Evolutionary conservation across 106 monocot species (phyloP), one percentile per base, ranked within the genome.

Genomic region (Posidonia australis): DNA sequence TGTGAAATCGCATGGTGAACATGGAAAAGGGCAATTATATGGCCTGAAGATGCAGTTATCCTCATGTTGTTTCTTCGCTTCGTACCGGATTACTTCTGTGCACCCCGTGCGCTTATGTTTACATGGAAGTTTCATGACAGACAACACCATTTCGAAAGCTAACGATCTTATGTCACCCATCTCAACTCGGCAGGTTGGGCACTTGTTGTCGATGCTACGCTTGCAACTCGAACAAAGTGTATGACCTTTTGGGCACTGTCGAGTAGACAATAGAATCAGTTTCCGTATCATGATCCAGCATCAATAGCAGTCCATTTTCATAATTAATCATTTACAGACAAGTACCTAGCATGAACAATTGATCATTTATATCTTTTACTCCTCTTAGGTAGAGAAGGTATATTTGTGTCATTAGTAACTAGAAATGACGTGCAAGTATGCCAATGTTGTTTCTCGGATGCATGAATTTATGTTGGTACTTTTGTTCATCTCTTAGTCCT

Each of bases 221-320:
- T 60, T 60, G 59, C 59, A 60, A 14, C 17, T 32, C 10, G 59
- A 60, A 22, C 59, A 60, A 19, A 60, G 5, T 60, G 3, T 59
- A 28, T 60, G 59, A 16, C 59, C 59, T 0, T 30, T 28, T 60
- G 59, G n/a, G 16, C 58, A 59, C 58, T 59, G 31, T 26, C 14
- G 48, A 49, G n/a, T n/a, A n/a, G n/a, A n/a, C n/a, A n/a, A n/a
- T n/a, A n/a, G n/a, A n/a, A n/a, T n/a, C n/a, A n/a, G n/a, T n/a
- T n/a, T n/a, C n/a, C n/a, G n/a, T n/a, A n/a, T n/a, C n/a, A n/a
- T n/a, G n/a, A n/a, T n/a, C n/a, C n/a, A n/a, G n/a, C n/a, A n/a
- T n/a, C n/a, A n/a, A n/a, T n/a, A n/a, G n/a, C n/a, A n/a, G n/a
- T n/a, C n/a, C n/a, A n/a, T n/a, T n/a, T n/a, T n/a, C n/a, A n/a